Evolutionary conservation across 441 rosid genomes (phyloP).

Genomic region (Gossypium trilobum): DNA sequence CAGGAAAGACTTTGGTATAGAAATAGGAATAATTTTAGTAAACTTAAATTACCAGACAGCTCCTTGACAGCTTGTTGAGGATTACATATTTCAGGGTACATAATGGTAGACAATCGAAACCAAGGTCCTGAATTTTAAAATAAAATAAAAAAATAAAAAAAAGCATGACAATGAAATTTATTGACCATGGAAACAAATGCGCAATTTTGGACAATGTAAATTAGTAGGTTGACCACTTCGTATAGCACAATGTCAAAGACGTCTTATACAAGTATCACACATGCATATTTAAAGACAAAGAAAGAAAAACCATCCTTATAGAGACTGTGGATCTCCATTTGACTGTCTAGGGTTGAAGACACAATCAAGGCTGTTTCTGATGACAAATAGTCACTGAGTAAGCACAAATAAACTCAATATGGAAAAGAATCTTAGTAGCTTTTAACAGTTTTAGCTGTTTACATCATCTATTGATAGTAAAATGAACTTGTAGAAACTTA

Average conservation of each 20-base stretch:
- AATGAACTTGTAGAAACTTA: not conserved
- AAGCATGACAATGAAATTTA: constrained; percentile 1
- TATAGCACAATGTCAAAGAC: not conserved
- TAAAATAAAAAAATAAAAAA: not conserved
- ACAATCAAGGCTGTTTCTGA: not conserved
- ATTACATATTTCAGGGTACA: constrained; percentile 60
- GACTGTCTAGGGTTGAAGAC: not conserved
- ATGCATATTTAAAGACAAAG: not conserved
- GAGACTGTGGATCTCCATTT: not conserved
- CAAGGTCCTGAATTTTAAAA: constrained; percentile 53
- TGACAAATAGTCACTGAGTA: not conserved
- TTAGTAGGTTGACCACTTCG: not conserved
- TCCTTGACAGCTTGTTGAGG: constrained; percentile 43
- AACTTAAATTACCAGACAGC: constrained; percentile 45
- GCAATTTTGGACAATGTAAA: not conserved
- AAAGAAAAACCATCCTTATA: not conserved
- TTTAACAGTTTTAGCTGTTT: not conserved
- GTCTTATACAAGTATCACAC: not conserved
- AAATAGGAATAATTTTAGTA: constrained; percentile 5
- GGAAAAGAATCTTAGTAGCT: not conserved
- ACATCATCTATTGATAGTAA: not conserved
- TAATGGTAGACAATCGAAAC: constrained; percentile 64
- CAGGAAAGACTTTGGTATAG: not conserved
- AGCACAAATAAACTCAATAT: not conserved
- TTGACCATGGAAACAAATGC: not conserved